A percentile compares a stretch with the other conserved stretches of the same genome.
Evolutionary conservation across 371 early-diverging fungal species (phyloP).

Genomic region (Dichotomocladium elegans): DNA sequence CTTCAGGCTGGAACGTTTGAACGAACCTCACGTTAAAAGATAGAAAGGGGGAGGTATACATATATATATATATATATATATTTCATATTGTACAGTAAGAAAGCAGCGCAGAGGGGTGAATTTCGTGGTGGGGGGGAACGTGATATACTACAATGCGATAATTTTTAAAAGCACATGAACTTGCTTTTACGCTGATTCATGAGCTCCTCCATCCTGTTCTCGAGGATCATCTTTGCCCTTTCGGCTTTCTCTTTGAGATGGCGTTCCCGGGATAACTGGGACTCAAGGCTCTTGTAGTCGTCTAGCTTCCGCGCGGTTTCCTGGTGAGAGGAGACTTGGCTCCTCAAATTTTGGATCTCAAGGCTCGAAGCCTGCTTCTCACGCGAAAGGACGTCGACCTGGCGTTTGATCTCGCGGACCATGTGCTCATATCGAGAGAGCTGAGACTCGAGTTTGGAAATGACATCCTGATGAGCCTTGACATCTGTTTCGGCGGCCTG

Average conservation of each 20-base stretch:
- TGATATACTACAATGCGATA: not conserved
- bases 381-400: conserved; percentile 31
- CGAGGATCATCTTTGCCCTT: conserved; percentile 43
- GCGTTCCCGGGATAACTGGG: conserved; percentile 28
- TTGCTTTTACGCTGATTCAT: conserved; percentile 51
- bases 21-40: too few relatives aligned
- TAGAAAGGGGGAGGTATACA: too few relatives aligned
- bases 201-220: conserved; percentile 45
- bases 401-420: conserved; percentile 35
- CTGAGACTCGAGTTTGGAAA: conserved; percentile 39
- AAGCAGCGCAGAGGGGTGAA: not conserved
- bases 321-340: conserved; percentile 26
- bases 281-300: conserved; percentile 19
- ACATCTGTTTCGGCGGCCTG: conserved; percentile 38
- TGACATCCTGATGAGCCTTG: conserved; percentile 42
- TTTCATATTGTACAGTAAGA: not conserved
- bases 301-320: not conserved
- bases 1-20: too few relatives aligned
- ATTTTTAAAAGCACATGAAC: conserved; percentile 47
- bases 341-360: conserved; percentile 39
- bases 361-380: conserved; percentile 37
- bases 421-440: conserved; percentile 33
- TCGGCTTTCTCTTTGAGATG: conserved; percentile 45
- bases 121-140: not conserved
- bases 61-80: not conserved